Evolutionary conservation across 768 basidiomycete species (phyloP), one percentile per base, ranked within the genome.

Genomic region (Mycena kentingensis): DNA sequence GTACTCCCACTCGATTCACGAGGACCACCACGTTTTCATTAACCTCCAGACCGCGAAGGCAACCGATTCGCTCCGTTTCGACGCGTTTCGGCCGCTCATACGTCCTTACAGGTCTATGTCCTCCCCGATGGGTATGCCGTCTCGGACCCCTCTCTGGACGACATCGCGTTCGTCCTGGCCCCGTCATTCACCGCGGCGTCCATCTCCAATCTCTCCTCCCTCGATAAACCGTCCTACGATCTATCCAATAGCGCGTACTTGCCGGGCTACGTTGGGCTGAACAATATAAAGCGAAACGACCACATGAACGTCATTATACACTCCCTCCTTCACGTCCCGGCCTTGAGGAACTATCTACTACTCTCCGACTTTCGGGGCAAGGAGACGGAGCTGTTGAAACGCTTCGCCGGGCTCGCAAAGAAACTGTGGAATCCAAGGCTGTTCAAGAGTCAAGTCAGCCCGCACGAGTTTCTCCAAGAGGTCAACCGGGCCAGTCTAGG

Each of bases 381-480:
- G 66, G 83, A 90, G 56, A 76, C 91, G 6, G 97, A 99, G 66
- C 81, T 98, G 49, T 75, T 98, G 35, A 88, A 84, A 63, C 85
- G 97, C 21, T 92, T 98, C 63, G 86, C 91, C 16, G 77, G 82
- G 12, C 79, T 99, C 18, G 87, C 92, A 2, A 93, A 93, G 70
- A 94, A 98, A 71, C 65, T 98, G 32, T 99, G 97, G 97, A 98
- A 97, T 70, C 93, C 95, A 8, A 78, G 87, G 45, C 73, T 96
- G 50, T 99, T 99, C 83, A 99, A 99, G 70, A 88, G 90, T 54
- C 97, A 99, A 78, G 94, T 98, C 61, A 91, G 88, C 60, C 97
- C 97, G n/a, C 97, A 99, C 67, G 97, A 99, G 67, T 94, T 98
- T 68, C 73, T 99, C 50, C 97, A 99, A 70, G 97, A 98, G 72